Base-by-base conservation (phyloP, 768 basidiomycete genomes). In the Hemileccinum rubropunctum region DNA sequence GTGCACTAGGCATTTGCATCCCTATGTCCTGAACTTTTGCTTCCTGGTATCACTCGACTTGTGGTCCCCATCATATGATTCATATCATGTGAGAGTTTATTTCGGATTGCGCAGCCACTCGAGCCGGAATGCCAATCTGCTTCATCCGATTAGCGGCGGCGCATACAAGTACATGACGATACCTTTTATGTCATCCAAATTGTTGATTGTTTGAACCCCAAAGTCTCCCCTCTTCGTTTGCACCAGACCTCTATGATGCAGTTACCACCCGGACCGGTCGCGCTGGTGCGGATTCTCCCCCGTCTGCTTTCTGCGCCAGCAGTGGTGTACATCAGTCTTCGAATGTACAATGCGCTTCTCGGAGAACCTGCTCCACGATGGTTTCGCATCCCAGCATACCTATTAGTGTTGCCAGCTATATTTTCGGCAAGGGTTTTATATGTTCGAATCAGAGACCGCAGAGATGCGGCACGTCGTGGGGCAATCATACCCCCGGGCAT, bases 401-500 rank as follows among this genome's bases (percentile, higher is more conserved):
- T 70, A 2, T 36, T 61, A 6, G 65, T 60, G 7, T 53, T 73
- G 0, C 62, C 70, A 18, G 18, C 41, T 7, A 52, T 60, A 1
- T 51, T 67, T 10, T 41, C 54, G 1, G 41, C 48, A 5, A 55
- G 48, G 13, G 47, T 69, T 0, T 6, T 75, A 44, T 84, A 79
- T 50, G 68, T 82, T 39, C 43, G 58, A 1, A 78, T 81, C 3
- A 73, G 75, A 10, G 62, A 77, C 13, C 66, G 58, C 33, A 68
- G 74, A 9, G 61, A 67, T 12, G 82, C 82, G 8, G 70, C 70
- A 7, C 62, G 64, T 1, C 42, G 71, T 18, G 80, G 79, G 4
- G 80, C 80, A 26, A 72, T 74, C 10, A 61, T 77, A n/a, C 62
- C 75, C 0, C 78, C 77, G 2, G 61, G 52, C n/a, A 59, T 68